These are phyloP conservation scores for Mycena belliarum DNA, from an alignment of 768 basidiomycete genomes.

Conservation along the genomic window DNA sequence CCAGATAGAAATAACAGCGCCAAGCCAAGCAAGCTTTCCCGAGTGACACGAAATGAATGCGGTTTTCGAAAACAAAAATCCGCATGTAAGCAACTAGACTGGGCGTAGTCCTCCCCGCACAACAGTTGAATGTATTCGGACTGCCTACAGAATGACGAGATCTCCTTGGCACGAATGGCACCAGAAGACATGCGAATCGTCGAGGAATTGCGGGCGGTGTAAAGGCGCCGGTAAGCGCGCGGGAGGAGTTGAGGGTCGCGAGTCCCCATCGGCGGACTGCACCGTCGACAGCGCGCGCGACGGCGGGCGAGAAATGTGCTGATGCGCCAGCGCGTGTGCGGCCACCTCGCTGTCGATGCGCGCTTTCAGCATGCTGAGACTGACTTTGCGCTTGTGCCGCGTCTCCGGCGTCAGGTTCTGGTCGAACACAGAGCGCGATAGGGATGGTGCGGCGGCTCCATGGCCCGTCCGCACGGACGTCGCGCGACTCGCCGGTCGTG, in stretches of 20 bases:
- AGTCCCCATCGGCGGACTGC: constrained; percentile 35
- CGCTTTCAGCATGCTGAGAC: constrained; percentile 87
- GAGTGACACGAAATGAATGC: too few relatives aligned
- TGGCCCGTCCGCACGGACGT: constrained; percentile 41
- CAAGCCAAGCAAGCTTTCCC: too few relatives aligned
- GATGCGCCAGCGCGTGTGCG: constrained; percentile 39
- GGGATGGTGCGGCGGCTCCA: constrained; percentile 37
- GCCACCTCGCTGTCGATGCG: constrained; percentile 82
- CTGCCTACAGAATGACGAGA: constrained; percentile 45
- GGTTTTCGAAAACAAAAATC: too few relatives aligned
- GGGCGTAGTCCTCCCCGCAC: too few relatives aligned
- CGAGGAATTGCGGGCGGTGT: constrained; percentile 74
- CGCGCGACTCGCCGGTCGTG: constrained; percentile 49
- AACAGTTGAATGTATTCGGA: too few relatives aligned
- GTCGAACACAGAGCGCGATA: constrained; percentile 65
- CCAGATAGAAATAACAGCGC: too few relatives aligned
- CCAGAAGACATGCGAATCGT: constrained; percentile 90
- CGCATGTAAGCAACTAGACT: too few relatives aligned
- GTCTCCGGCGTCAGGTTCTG: constrained; percentile 73
- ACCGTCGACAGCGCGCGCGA: constrained; percentile 60
- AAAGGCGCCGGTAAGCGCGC: constrained; percentile 23
- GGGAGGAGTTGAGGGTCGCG: constrained; percentile 29
- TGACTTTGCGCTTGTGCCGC: constrained; percentile 79
- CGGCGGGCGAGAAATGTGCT: constrained; percentile 37
- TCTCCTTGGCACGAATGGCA: constrained; percentile 83